Evolutionary conservation across 2,329 filamentous ascomycete genomes (phyloP), one percentile per base, ranked within the genome.

Genomic region (Pseudocercospora cruenta): DNA sequence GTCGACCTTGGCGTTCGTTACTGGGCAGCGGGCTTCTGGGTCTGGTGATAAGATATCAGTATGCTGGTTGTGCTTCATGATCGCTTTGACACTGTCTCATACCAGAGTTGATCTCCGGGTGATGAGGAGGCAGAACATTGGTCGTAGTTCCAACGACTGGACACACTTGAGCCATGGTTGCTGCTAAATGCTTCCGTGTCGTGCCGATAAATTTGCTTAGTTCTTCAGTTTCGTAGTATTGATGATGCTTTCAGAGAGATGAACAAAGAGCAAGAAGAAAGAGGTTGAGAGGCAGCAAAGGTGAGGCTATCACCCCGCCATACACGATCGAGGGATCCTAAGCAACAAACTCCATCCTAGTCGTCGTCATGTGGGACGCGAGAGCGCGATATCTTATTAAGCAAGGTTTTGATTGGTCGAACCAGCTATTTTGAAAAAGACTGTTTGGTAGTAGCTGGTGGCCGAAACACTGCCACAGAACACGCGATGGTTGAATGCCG

Each of bases 1-100:
- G 63, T 78, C 76, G 60, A 80, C 80, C 49, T 76, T 81, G 53
- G 81, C 81, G 69, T 81, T 81, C 63, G 81, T 80, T 6, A 82
- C 74, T 0, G 81, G 81, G 75, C 81, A 82, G 69, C 79, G 74
- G 31, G 80, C 80, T 53, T 80, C 80, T 33, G 80, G 77, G 65
- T 80, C 75, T 62, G 70, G 64, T 45, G 78, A 70, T n/a, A 22
- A n/a, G 2, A 36, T 31, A 14, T 31, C 57, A 59, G 31, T 36
- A 14, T 59, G 2, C 2, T n/a, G 16, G 9, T 4, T 22, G 14
- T 12, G 36, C 7, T 31, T 26, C 43, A 33, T 22, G n/a, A 39
- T 3, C 16, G 21, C 45, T 19, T 16, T 47, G 33, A 6, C 10
- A 12, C 10, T 57, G 28, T 19, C n/a, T 26, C 65, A 49, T 28